These are phyloP conservation scores for Sclerotinia spermophila DNA, from an alignment of 2,329 filamentous ascomycete genomes.

Conservation along the genomic window DNA sequence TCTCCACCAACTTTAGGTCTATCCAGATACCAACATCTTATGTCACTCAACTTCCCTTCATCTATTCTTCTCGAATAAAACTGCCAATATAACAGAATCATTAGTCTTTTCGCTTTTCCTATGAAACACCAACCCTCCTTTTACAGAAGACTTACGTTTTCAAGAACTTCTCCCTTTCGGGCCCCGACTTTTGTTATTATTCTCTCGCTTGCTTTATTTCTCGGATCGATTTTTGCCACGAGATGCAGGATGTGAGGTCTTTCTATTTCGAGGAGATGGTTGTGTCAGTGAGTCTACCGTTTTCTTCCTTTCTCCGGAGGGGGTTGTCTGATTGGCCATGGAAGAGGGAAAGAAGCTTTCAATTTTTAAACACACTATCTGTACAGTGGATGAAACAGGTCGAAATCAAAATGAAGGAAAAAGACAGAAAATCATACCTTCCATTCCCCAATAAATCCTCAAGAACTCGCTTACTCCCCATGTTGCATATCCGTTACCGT, in stretches of 20 bases:
- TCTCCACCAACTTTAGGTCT: slow-evolving; percentile 19
- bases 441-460: slow-evolving; percentile 25
- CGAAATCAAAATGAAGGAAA: background rate
- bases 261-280: slow-evolving; percentile 9
- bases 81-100: background rate
- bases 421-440: slow-evolving; percentile 14
- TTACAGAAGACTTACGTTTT: background rate
- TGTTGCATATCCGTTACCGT: slow-evolving; percentile 27
- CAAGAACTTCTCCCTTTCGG: slow-evolving; percentile 22
- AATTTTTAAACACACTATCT: background rate
- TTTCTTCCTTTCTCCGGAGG: too few relatives aligned
- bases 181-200: slow-evolving; percentile 25
- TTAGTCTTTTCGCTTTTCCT: background rate
- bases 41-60: slow-evolving; percentile 19
- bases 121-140: background rate
- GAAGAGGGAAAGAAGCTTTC: background rate
- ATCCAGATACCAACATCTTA: slow-evolving; percentile 28
- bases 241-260: slow-evolving; percentile 25
- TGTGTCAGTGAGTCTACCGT: background rate
- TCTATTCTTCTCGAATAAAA: slow-evolving; percentile 3
- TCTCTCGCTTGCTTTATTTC: slow-evolving; percentile 24
- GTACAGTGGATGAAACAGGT: background rate
- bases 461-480: slow-evolving; percentile 27
- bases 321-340: background rate
- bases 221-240: slow-evolving; percentile 26